Percentiles rank a stretch among this genome's conserved stretches.
These are phyloP conservation scores for Termitomyces sp. DNA, from an alignment of 768 basidiomycete genomes.

Conservation along the genomic window DNA sequence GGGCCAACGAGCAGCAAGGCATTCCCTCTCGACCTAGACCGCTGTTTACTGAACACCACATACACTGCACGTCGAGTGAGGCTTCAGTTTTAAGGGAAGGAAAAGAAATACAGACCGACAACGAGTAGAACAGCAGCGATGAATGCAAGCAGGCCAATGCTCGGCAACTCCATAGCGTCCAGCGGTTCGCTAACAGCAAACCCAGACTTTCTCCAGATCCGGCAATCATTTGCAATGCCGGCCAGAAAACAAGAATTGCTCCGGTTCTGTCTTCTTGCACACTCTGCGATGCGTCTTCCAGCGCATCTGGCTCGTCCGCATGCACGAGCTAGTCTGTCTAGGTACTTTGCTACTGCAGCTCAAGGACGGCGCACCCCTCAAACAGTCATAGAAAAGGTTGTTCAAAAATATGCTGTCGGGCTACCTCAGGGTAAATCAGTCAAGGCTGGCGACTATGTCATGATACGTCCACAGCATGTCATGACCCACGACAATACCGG, in stretches of 20 bases:
- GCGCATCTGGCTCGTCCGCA: constrained; percentile 10
- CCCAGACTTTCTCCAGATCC: background rate
- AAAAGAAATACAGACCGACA: constrained; percentile 4
- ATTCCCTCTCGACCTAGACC: constrained; percentile 43
- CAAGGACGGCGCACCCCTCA: constrained; percentile 48
- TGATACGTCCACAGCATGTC: constrained; percentile 97
- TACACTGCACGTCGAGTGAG: constrained; percentile 27
- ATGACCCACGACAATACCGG: constrained; percentile 99
- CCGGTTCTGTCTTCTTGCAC: background rate
- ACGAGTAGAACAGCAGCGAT: constrained; percentile 5
- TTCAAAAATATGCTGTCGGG: constrained; percentile 95
- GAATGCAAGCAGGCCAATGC: constrained; percentile 7
- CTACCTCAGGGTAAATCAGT: constrained; percentile 74
- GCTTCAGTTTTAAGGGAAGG: background rate
- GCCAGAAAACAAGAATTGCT: background rate
- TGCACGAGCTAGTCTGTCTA: constrained; percentile 3
- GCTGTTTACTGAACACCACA: constrained; percentile 36
- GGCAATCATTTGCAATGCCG: background rate
- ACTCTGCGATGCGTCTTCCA: constrained; percentile 13
- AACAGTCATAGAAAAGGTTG: constrained; percentile 95
- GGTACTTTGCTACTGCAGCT: constrained; percentile 22
- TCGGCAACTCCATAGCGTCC: background rate
- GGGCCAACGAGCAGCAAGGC: constrained; percentile 72
- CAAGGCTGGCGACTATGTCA: constrained; percentile 97
- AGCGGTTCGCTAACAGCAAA: background rate